Conservation (phyloP, 169 alveolate species). For the Amoebophrya sp. region DNA sequence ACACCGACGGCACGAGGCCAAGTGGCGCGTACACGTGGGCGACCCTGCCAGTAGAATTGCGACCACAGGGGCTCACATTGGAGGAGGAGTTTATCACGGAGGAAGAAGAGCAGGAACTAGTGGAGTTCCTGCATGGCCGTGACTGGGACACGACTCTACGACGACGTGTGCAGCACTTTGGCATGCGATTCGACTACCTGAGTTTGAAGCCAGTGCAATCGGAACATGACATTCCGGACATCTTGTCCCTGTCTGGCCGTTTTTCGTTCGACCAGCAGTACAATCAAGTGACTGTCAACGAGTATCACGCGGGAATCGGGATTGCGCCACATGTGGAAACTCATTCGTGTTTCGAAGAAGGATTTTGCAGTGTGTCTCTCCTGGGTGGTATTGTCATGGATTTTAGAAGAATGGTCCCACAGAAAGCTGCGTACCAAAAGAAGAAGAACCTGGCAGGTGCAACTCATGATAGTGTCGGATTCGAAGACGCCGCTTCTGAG, state of each 20-base stretch:
- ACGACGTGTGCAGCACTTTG: slow-evolving; percentile 11
- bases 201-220: background rate
- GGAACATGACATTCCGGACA: background rate
- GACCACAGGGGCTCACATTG: background rate
- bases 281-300: background rate
- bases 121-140: background rate
- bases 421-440: background rate
- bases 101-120: background rate
- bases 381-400: slow-evolving; percentile 8
- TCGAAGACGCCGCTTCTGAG: no score
- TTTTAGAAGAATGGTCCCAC: background rate
- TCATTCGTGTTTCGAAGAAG: background rate
- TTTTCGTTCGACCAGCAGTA: background rate
- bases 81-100: background rate
- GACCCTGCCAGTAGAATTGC: background rate
- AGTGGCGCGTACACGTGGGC: background rate
- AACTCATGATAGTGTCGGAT: no score
- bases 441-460: no score
- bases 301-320: background rate
- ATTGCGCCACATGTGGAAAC: background rate
- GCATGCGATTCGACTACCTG: slow-evolving; percentile 8
- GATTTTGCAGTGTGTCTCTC: background rate
- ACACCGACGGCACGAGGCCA: background rate
- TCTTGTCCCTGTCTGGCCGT: background rate
- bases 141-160: background rate